Conservation (phyloP, 495 filamentous ascomycete species). For the Talaromyces nanjingensis region DNA sequence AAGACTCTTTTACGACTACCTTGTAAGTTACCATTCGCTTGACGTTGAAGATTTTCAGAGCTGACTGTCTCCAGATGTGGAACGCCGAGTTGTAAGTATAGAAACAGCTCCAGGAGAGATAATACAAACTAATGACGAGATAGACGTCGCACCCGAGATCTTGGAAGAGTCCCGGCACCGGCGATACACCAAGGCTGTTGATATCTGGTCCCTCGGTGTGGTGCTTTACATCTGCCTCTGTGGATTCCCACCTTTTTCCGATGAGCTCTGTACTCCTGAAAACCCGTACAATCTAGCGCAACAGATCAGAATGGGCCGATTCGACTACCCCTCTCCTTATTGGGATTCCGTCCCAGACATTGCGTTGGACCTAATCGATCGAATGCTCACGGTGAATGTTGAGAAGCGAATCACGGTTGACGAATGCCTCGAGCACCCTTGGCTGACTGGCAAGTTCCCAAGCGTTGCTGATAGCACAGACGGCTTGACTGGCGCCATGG, state of each 20-base stretch:
- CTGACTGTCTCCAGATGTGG: conserved; percentile 57
- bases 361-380: conserved; percentile 88
- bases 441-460: conserved; percentile 54
- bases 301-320: conserved; percentile 80
- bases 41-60: background rate
- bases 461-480: conserved; percentile 79
- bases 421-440: conserved; percentile 85
- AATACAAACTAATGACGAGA: background rate
- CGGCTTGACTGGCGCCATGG: conserved; percentile 76
- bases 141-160: conserved; percentile 94
- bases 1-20: conserved; percentile 96
- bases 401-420: conserved; percentile 81
- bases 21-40: conserved; percentile 43
- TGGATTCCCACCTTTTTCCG: conserved; percentile 94
- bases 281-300: conserved; percentile 85
- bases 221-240: conserved; percentile 99
- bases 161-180: conserved; percentile 68
- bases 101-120: background rate
- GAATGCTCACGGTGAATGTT: conserved; percentile 85
- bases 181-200: conserved; percentile 90
- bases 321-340: conserved; percentile 95
- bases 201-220: conserved; percentile 95
- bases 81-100: conserved; percentile 72
- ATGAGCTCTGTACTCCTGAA: conserved; percentile 72
- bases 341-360: conserved; percentile 92